Evolutionary conservation across 2,329 filamentous ascomycete species (phyloP).

Genomic region (Colletotrichum paranaense): DNA sequence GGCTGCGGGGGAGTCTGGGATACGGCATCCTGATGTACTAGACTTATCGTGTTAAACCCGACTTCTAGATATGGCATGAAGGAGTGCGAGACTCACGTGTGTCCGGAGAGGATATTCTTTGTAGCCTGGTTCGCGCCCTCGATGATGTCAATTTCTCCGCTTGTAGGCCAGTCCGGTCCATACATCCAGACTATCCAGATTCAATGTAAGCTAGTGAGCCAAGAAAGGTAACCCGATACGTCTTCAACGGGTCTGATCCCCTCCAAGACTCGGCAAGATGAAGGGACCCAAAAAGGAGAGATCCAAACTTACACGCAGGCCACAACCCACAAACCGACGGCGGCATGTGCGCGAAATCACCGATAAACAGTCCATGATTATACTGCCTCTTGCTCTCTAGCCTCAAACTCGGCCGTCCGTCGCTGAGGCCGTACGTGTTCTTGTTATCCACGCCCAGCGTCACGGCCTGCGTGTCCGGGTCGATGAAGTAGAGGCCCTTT

Average conservation of each 20-base stretch:
- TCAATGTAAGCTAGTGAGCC: background rate
- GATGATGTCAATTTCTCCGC: conserved; percentile 77
- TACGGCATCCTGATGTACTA: conserved; percentile 43
- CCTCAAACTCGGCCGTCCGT: conserved; percentile 70
- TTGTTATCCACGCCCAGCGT: conserved; percentile 57
- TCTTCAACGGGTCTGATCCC: background rate
- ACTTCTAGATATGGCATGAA: background rate
- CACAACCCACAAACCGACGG: conserved; percentile 76
- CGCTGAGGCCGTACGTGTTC: conserved; percentile 48
- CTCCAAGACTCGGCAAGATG: background rate
- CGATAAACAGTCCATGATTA: conserved; percentile 75
- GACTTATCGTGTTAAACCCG: conserved; percentile 34
- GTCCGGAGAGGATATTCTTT: conserved; percentile 70
- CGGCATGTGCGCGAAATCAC: conserved; percentile 81
- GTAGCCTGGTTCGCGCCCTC: conserved; percentile 75
- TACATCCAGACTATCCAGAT: conserved; percentile 62
- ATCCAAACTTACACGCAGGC: conserved; percentile 70
- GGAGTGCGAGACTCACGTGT: conserved; percentile 56
- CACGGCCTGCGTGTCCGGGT: conserved; percentile 54
- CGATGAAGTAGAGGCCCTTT: conserved; percentile 54
- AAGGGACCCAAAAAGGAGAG: background rate
- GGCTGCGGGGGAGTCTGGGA: conserved; percentile 35
- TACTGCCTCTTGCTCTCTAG: conserved; percentile 74
- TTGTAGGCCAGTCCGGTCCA: conserved; percentile 67
- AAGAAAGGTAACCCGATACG: background rate